These are phyloP conservation scores for Corymbia maculata DNA, from an alignment of 345 rosid species.

Conservation along the genomic window DNA sequence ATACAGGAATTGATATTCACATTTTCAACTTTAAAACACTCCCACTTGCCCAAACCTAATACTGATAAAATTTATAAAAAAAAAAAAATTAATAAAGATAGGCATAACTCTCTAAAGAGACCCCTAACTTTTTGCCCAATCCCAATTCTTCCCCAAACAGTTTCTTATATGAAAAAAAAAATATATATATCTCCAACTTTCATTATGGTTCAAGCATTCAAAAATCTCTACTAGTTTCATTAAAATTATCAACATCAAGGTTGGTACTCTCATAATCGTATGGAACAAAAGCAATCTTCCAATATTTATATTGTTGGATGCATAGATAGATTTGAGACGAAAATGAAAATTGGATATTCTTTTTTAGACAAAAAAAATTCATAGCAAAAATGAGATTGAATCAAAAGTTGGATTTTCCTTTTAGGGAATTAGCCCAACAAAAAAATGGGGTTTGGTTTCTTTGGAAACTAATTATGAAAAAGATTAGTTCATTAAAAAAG, in stretches of 20 bases:
- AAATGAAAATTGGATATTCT: not conserved
- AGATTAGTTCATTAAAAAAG: not conserved
- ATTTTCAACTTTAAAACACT: not conserved
- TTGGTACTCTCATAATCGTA: not conserved
- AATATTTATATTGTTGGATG: not conserved
- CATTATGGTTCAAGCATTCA: not conserved
- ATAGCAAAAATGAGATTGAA: fast-evolving
- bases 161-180: not conserved
- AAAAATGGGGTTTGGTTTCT: not conserved
- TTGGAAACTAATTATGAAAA: not conserved
- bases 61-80: not conserved
- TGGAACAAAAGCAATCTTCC: not conserved
- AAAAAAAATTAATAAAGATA: not conserved
- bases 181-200: not conserved
- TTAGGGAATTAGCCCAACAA: not conserved
- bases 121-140: not conserved
- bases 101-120: not conserved
- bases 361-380: not conserved
- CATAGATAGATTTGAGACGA: fast-evolving
- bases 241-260: not conserved
- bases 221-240: not conserved
- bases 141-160: fast-evolving
- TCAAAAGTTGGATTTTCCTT: too few relatives aligned
- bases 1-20: not conserved
- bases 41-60: not conserved